phyloP scores from a whole-genome alignment of 352 stramenopile genomes.

The Phytopythium oedochilum region DNA sequence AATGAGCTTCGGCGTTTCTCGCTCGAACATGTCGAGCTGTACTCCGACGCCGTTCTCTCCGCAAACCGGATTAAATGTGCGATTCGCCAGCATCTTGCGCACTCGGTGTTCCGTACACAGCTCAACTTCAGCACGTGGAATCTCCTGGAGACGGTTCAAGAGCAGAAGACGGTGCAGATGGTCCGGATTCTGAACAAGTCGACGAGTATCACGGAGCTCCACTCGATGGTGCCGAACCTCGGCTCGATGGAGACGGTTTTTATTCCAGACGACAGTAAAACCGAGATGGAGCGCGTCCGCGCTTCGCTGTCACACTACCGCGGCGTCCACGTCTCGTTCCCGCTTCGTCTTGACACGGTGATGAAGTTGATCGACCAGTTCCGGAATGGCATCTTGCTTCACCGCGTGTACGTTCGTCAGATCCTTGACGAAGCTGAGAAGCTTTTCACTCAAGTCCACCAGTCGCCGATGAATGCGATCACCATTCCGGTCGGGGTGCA shows the following conservation, averaged over 20 bases:
- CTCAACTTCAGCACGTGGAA: slow-evolving; percentile 88
- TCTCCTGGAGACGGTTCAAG: slow-evolving; percentile 70
- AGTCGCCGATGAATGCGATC: slow-evolving; percentile 70
- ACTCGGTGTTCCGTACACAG: slow-evolving; percentile 74
- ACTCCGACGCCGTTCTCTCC: slow-evolving; percentile 71
- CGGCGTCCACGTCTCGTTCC: slow-evolving; percentile 67
- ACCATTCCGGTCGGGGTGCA: slow-evolving; percentile 71
- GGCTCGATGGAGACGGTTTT: slow-evolving; percentile 56
- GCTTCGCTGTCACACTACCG: slow-evolving; percentile 67
- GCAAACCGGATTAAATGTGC: slow-evolving; percentile 81
- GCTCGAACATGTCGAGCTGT: slow-evolving; percentile 73
- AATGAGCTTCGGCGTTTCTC: slow-evolving; percentile 40
- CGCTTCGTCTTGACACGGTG: slow-evolving; percentile 67
- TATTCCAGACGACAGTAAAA: slow-evolving; percentile 35
- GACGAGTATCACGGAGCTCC: slow-evolving; percentile 74
- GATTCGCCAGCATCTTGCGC: slow-evolving; percentile 64
- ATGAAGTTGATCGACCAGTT: slow-evolving; percentile 84
- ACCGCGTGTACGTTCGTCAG: slow-evolving; percentile 71
- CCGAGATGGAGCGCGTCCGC: slow-evolving; percentile 56
- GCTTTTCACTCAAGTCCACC: slow-evolving; percentile 38
- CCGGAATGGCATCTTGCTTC: slow-evolving; percentile 74
- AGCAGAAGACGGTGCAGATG: slow-evolving; percentile 82
- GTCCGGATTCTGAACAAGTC: slow-evolving; percentile 84
- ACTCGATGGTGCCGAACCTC: slow-evolving; percentile 73
- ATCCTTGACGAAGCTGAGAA: slow-evolving; percentile 68